Percentiles rank a stretch among this genome's conserved stretches.
Conservation (phyloP, 805 yeast species). For the Zygoascus ofunaensis region DNA sequence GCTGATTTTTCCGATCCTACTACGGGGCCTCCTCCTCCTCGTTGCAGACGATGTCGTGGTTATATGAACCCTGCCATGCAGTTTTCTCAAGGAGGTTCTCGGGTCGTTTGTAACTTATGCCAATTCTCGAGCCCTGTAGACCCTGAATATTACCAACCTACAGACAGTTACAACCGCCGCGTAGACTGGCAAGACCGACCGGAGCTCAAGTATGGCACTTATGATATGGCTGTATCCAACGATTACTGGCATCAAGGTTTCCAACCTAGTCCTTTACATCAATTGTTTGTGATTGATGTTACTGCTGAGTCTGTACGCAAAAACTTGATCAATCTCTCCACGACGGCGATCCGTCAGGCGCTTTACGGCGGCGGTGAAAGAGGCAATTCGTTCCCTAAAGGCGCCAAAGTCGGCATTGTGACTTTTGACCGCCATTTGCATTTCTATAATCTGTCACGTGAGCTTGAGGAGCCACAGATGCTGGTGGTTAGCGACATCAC, state of each 20-base stretch:
- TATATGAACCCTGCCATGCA: slow-evolving; percentile 81
- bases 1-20: slow-evolving; percentile 53
- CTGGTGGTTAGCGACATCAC: slow-evolving; percentile 59
- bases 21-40: slow-evolving; percentile 55
- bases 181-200: slow-evolving; percentile 57
- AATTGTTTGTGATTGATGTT: slow-evolving; percentile 67
- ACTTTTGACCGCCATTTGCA: slow-evolving; percentile 67
- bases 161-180: slow-evolving; percentile 54
- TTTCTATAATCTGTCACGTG: slow-evolving; percentile 57
- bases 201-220: slow-evolving; percentile 73
- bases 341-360: slow-evolving; percentile 59
- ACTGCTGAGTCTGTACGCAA: slow-evolving; percentile 48
- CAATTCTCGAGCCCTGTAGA: slow-evolving; percentile 65
- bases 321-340: slow-evolving; percentile 52
- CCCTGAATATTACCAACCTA: slow-evolving; percentile 51
- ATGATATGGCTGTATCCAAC: slow-evolving; percentile 72
- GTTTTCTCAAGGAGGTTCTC: slow-evolving; percentile 47
- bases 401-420: slow-evolving; percentile 56
- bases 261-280: slow-evolving; percentile 46
- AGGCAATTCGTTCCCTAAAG: slow-evolving; percentile 33
- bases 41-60: slow-evolving; percentile 88
- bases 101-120: slow-evolving; percentile 80
- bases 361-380: slow-evolving; percentile 34
- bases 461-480: slow-evolving; percentile 47
- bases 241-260: slow-evolving; percentile 47